These are phyloP conservation scores for Fusarium poae DNA, from an alignment of 2,329 filamentous ascomycete species.

Conservation along the genomic window DNA sequence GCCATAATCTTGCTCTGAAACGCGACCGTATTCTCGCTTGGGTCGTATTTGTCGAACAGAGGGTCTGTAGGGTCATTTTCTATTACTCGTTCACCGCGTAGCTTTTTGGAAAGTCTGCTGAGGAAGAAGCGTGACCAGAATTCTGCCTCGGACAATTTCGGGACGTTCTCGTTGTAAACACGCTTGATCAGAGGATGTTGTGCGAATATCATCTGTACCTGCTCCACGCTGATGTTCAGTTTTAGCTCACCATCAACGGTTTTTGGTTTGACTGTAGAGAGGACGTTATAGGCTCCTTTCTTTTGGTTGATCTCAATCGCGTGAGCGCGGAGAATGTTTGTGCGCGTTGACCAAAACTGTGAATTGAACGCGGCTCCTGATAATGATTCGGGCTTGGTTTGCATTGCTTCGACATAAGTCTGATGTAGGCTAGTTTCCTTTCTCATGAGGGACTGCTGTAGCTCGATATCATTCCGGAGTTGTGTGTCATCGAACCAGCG, in stretches of 20 bases:
- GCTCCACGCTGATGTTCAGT: slow-evolving; percentile 88
- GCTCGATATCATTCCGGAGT: slow-evolving; percentile 80
- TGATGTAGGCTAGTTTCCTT: slow-evolving; percentile 80
- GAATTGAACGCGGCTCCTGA: slow-evolving; percentile 84
- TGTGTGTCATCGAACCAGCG: slow-evolving; percentile 85
- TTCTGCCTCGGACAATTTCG: slow-evolving; percentile 79
- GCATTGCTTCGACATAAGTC: slow-evolving; percentile 87
- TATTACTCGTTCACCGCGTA: slow-evolving; percentile 88
- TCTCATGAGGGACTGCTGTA: slow-evolving; percentile 90
- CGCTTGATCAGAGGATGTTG: slow-evolving; percentile 92
- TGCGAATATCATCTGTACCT: slow-evolving; percentile 91
- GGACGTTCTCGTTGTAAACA: slow-evolving; percentile 94
- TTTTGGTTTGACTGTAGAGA: slow-evolving; percentile 85
- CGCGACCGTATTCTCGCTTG: slow-evolving; percentile 72
- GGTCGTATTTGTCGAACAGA: slow-evolving; percentile 88
- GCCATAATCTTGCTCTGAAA: slow-evolving; percentile 68
- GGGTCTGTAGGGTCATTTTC: slow-evolving; percentile 82
- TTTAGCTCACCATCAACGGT: slow-evolving; percentile 69
- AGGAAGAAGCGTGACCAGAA: slow-evolving; percentile 98
- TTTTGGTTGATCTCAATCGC: slow-evolving; percentile 90
- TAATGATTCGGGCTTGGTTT: slow-evolving; percentile 86
- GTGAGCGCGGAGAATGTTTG: slow-evolving; percentile 87
- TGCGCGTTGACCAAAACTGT: slow-evolving; percentile 94
- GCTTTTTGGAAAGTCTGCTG: slow-evolving; percentile 88
- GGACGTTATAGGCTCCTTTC: slow-evolving; percentile 91